These are phyloP conservation scores for Canna indica DNA, from an alignment of 176 grass and related monocot species.

Conservation along the genomic window DNA sequence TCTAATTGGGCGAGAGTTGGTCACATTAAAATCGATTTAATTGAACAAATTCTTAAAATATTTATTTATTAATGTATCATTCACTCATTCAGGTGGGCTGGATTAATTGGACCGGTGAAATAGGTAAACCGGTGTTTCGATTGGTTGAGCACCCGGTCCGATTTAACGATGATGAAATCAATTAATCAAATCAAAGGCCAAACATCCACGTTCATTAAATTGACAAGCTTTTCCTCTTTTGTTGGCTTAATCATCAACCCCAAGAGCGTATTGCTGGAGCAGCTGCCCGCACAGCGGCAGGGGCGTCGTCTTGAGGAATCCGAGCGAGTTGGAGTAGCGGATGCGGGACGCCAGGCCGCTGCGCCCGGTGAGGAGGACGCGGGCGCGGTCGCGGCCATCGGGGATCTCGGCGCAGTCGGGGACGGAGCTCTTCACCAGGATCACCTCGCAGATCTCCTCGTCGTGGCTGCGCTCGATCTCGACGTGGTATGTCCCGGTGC, in stretches of 20 bases:
- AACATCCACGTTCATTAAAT: no score
- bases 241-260: constrained; percentile 21
- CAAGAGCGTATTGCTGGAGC: constrained; percentile 28
- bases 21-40: no score
- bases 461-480: constrained; percentile 42
- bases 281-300: constrained; percentile 40
- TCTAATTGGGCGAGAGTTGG: no score
- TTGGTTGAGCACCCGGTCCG: no score
- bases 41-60: no score
- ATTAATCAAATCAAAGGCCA: no score
- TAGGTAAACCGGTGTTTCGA: no score
- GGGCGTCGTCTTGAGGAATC: constrained; percentile 53
- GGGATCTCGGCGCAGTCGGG: neutral
- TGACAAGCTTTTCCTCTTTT: neutral
- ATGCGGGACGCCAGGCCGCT: constrained; percentile 24
- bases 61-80: no score
- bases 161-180: no score
- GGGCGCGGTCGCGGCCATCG: constrained; percentile 25
- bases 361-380: constrained; percentile 26
- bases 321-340: constrained; percentile 47
- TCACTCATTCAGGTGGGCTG: no score
- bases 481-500: constrained; percentile 38
- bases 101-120: no score
- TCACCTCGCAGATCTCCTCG: constrained; percentile 69
- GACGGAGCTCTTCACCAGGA: constrained; percentile 6